phyloP scores from a whole-genome alignment of 495 filamentous ascomycete genomes.

The Immersiella caudata region DNA sequence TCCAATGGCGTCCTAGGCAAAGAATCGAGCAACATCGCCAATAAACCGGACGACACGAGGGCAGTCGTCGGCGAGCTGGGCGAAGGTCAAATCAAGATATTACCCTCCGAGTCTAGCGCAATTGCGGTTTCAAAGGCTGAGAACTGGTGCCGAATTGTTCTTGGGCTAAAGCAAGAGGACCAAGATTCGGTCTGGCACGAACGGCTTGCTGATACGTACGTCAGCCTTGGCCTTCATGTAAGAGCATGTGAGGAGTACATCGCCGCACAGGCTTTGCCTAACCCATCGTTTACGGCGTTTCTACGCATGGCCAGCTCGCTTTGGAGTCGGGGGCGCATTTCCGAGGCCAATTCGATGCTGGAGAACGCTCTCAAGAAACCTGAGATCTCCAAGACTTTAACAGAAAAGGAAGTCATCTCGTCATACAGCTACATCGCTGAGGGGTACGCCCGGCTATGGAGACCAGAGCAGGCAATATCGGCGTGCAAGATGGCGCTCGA shows the following conservation, averaged over 20 bases:
- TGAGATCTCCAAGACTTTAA: background rate
- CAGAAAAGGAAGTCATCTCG: background rate
- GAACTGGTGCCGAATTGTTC: background rate
- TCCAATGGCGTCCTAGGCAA: background rate
- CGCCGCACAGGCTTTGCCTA: background rate
- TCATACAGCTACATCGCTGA: background rate
- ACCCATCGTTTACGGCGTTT: background rate
- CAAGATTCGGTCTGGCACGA: background rate
- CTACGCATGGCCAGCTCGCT: background rate
- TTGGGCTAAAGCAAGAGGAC: background rate
- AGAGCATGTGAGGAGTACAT: background rate
- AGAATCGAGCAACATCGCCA: too few species aligned
- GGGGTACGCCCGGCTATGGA: background rate
- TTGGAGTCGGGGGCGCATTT: background rate
- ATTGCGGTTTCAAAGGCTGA: background rate
- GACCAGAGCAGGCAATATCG: background rate
- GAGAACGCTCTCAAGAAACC: background rate
- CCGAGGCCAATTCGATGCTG: background rate
- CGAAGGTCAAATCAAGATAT: background rate
- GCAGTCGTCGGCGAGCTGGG: background rate
- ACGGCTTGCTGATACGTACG: background rate
- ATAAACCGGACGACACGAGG: background rate
- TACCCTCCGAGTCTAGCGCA: background rate
- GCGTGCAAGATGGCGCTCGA: background rate
- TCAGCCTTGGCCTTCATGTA: background rate